phyloP scores from a whole-genome alignment of 441 rosid species.

The Brassica balearica region DNA sequence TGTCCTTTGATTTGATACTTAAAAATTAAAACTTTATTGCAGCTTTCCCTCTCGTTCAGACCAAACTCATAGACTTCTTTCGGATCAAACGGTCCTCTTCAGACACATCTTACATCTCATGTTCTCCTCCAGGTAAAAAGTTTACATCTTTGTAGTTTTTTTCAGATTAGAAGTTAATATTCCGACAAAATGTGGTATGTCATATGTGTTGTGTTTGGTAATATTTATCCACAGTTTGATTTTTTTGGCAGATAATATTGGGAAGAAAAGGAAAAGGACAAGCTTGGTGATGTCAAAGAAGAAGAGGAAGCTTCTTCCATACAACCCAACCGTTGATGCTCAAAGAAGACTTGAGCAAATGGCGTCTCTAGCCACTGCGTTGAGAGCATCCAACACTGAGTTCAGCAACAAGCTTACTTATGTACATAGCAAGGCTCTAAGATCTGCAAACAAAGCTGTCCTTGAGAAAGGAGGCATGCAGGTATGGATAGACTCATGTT shows the following conservation, averaged over 20 bases:
- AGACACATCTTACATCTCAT: background rate
- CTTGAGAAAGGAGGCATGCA: conserved; percentile 79
- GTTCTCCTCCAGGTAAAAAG: conserved; percentile 56
- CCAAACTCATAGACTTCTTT: conserved; percentile 69
- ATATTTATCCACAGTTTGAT: background rate
- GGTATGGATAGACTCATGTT: conserved; percentile 25
- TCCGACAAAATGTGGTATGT: background rate
- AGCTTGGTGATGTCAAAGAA: conserved; percentile 62
- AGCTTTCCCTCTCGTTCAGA: conserved; percentile 82
- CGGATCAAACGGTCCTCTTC: conserved; percentile 53
- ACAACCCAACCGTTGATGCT: conserved; percentile 55
- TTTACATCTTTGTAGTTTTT: background rate
- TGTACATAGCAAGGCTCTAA: conserved; percentile 56
- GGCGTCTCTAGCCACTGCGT: conserved; percentile 76
- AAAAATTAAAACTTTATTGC: conserved; percentile 29
- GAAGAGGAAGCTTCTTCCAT: conserved; percentile 63
- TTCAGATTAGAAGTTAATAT: background rate
- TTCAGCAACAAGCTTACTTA: conserved; percentile 64
- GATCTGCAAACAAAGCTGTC: conserved; percentile 58
- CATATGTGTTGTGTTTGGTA: background rate
- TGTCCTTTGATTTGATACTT: background rate
- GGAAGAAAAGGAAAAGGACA: conserved; percentile 52
- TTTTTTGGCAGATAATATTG: conserved; percentile 24
- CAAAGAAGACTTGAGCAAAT: conserved; percentile 62
- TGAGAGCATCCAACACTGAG: conserved; percentile 56